Evolutionary conservation across 2,329 filamentous ascomycete species (phyloP).

Genomic region (Sphaerulina musiva): DNA sequence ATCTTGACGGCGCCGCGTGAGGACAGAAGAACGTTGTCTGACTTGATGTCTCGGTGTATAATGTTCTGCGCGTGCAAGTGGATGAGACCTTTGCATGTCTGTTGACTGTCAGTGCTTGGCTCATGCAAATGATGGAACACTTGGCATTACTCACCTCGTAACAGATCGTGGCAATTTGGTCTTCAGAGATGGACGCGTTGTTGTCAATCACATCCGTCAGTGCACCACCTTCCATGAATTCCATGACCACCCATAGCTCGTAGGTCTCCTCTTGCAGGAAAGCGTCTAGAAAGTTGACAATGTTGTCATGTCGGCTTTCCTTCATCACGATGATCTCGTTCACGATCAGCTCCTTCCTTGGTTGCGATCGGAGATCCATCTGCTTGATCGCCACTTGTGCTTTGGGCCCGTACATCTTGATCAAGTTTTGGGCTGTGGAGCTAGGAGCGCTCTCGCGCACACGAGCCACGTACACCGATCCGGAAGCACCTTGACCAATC

Average conservation of each 20-base stretch:
- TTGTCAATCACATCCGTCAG: conserved; percentile 98
- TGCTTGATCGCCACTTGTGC: conserved; percentile 98
- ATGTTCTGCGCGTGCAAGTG: conserved; percentile 95
- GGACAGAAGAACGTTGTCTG: conserved; percentile 93
- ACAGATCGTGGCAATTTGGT: conserved; percentile 97
- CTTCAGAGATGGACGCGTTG: conserved; percentile 86
- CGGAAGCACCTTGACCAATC: conserved; percentile 96
- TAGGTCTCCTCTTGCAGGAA: conserved; percentile 91
- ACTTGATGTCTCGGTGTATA: conserved; percentile 99
- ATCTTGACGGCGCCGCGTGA: conserved; percentile 86
- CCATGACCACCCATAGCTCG: conserved; percentile 99
- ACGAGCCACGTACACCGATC: conserved; percentile 95
- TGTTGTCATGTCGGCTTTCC: conserved; percentile 95
- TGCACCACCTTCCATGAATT: conserved; percentile 98
- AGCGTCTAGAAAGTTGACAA: conserved; percentile 96
- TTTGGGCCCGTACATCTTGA: conserved; percentile 70
- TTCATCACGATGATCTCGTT: conserved; percentile 99
- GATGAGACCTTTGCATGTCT: conserved; percentile 93
- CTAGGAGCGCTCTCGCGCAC: conserved; percentile 85
- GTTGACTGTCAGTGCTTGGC: conserved; percentile 25
- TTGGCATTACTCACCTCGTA: conserved; percentile 62
- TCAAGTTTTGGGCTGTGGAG: conserved; percentile 67
- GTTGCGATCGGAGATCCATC: conserved; percentile 97
- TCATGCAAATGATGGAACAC: background rate
- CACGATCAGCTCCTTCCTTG: conserved; percentile 94